These are phyloP conservation scores for Eimeria tenella DNA, from an alignment of 169 alveolate genomes.

Conservation along the genomic window DNA sequence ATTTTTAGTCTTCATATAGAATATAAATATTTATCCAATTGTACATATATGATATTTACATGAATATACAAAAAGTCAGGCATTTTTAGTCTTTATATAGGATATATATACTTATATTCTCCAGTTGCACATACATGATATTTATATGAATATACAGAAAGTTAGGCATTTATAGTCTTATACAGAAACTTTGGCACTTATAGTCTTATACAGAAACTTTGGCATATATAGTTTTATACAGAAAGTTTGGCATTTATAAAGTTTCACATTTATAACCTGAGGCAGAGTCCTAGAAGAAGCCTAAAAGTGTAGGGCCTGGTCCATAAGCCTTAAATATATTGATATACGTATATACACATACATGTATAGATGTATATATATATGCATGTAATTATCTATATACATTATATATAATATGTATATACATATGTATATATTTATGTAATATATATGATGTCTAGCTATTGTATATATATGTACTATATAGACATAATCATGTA, in stretches of 20 bases:
- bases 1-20: neutral
- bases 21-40: neutral
- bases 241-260: neutral
- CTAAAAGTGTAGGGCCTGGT: too few relatives aligned
- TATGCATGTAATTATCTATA: too few relatives aligned
- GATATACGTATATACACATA: too few relatives aligned
- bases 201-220: neutral
- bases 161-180: neutral
- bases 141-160: neutral
- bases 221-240: neutral
- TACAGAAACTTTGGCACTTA: neutral
- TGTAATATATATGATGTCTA: too few relatives aligned
- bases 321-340: too few relatives aligned
- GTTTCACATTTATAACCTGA: neutral
- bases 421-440: too few relatives aligned
- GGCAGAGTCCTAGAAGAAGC: too few relatives aligned
- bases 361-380: too few relatives aligned
- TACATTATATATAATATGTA: too few relatives aligned
- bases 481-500: too few relatives aligned
- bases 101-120: neutral
- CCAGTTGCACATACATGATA: neutral
- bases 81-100: neutral
- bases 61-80: neutral
- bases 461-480: too few relatives aligned
- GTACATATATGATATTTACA: neutral